Evolutionary conservation across 2,329 filamentous ascomycete species (phyloP).

Genomic region (Arthrobotrys pseudoclavata): DNA sequence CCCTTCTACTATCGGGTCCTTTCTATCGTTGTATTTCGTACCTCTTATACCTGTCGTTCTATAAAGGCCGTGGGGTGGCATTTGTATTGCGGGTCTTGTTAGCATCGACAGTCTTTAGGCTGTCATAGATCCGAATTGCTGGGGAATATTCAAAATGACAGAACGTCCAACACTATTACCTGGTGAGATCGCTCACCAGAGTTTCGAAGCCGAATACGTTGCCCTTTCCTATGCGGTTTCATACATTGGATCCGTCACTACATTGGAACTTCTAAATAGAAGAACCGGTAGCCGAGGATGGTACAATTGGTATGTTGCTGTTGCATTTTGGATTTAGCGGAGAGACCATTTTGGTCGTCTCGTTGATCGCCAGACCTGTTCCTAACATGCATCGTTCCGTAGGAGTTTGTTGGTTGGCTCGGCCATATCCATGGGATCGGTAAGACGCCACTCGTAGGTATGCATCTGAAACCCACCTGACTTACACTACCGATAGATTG

Average conservation of each 20-base stretch:
- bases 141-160: slow-evolving; percentile 9
- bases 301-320: slow-evolving; percentile 75
- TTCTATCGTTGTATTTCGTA: slow-evolving; percentile 18
- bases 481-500: slow-evolving; percentile 65
- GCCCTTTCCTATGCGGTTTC: slow-evolving; percentile 78
- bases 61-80: slow-evolving; percentile 9
- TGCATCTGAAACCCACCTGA: not conserved
- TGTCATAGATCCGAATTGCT: not conserved
- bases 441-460: slow-evolving; percentile 75
- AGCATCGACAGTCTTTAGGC: not conserved
- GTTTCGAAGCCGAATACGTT: slow-evolving; percentile 73
- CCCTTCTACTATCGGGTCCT: slow-evolving; percentile 27
- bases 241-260: slow-evolving; percentile 81
- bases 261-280: slow-evolving; percentile 83
- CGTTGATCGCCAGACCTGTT: slow-evolving; percentile 2
- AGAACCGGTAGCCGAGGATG: slow-evolving; percentile 77
- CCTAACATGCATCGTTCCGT: slow-evolving; percentile 33
- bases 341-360: slow-evolving; percentile 2
- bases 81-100: not conserved
- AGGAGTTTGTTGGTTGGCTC: slow-evolving; percentile 76
- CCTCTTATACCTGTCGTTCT: not conserved
- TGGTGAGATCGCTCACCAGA: slow-evolving; percentile 56
- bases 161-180: slow-evolving; percentile 34
- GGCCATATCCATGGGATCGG: slow-evolving; percentile 80
- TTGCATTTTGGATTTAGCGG: slow-evolving; percentile 26